phyloP scores from a whole-genome alignment of 495 filamentous ascomycete genomes.

The Penicillium psychrofluorescens region DNA sequence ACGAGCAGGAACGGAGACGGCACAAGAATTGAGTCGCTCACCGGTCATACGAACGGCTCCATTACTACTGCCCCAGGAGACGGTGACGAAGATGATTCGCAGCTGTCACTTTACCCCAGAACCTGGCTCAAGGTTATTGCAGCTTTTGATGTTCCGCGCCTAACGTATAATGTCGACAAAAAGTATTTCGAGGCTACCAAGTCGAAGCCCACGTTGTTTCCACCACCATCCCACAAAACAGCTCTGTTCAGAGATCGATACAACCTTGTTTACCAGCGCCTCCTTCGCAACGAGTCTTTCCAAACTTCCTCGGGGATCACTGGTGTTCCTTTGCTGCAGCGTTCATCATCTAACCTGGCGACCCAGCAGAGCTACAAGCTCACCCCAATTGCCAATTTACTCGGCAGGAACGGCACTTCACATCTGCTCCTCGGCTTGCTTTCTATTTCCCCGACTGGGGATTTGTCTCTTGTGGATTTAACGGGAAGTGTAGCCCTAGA shows the following conservation, averaged over 20 bases:
- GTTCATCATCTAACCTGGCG: constrained; percentile 47
- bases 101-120: constrained; percentile 53
- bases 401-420: constrained; percentile 76
- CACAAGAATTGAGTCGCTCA: constrained; percentile 5
- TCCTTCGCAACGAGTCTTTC: constrained; percentile 89
- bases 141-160: constrained; percentile 80
- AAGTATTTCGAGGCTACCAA: constrained; percentile 79
- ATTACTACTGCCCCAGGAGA: constrained; percentile 18
- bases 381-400: constrained; percentile 86
- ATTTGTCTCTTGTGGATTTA: constrained; percentile 71
- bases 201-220: constrained; percentile 68
- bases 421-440: constrained; percentile 87
- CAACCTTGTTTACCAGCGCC: constrained; percentile 80
- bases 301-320: constrained; percentile 60
- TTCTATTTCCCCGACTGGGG: constrained; percentile 72
- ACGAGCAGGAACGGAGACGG: neutral
- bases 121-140: constrained; percentile 71
- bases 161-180: constrained; percentile 77
- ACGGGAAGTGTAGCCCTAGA: constrained; percentile 85
- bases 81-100: constrained; percentile 56
- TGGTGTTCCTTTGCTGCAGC: constrained; percentile 36
- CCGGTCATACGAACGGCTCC: constrained; percentile 9
- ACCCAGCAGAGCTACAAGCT: constrained; percentile 70
- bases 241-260: constrained; percentile 81
- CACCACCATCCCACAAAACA: constrained; percentile 73